These are phyloP conservation scores for Phallus indusiatus DNA, from an alignment of 768 basidiomycete genomes.

Conservation along the genomic window DNA sequence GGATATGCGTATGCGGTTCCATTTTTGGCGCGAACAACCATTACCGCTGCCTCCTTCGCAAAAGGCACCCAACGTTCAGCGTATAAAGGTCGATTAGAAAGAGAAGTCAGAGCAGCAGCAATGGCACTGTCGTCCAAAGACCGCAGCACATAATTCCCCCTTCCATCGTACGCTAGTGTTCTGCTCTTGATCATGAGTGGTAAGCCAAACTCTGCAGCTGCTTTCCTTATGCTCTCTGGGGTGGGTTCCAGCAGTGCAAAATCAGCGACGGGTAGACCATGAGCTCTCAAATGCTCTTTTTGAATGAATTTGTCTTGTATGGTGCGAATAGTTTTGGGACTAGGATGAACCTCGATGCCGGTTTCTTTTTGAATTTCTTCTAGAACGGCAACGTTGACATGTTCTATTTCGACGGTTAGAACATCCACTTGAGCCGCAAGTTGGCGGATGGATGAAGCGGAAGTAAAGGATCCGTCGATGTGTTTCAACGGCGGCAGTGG, in stretches of 20 bases:
- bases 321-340: constrained; percentile 67
- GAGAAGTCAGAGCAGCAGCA: constrained; percentile 34
- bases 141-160: constrained; percentile 79
- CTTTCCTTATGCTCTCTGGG: constrained; percentile 40
- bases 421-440: constrained; percentile 77
- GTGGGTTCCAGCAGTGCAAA: constrained; percentile 54
- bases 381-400: constrained; percentile 74
- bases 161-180: constrained; percentile 93
- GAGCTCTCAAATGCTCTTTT: constrained; percentile 45
- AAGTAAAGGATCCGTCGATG: constrained; percentile 83
- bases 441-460: constrained; percentile 66
- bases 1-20: constrained; percentile 82
- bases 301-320: constrained; percentile 76
- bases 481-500: constrained; percentile 46
- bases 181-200: constrained; percentile 94
- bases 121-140: constrained; percentile 42
- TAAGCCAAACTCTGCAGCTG: constrained; percentile 54
- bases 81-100: constrained; percentile 69
- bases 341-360: constrained; percentile 48
- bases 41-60: constrained; percentile 84
- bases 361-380: constrained; percentile 42
- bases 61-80: constrained; percentile 94
- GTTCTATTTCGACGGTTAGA: constrained; percentile 94
- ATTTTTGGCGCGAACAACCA: constrained; percentile 77
- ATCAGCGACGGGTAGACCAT: constrained; percentile 44